These are phyloP conservation scores for Pythium plurisporium DNA, from an alignment of 352 stramenopile species.

Conservation along the genomic window DNA sequence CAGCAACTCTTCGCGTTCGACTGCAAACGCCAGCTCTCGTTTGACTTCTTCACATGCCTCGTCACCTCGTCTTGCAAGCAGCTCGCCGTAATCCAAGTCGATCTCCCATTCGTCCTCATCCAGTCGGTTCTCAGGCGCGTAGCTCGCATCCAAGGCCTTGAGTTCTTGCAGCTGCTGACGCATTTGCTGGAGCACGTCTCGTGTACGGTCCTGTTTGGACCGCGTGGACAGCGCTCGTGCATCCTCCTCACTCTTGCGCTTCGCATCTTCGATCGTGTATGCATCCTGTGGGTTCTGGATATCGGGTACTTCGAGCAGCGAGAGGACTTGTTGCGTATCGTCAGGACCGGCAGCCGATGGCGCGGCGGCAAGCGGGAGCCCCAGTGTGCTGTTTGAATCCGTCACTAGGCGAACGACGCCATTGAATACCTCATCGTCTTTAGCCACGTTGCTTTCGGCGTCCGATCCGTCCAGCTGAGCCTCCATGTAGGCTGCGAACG, in stretches of 20 bases:
- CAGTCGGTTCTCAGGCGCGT: slow-evolving; percentile 51
- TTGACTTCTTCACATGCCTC: slow-evolving; percentile 86
- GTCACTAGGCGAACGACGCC: slow-evolving; percentile 45
- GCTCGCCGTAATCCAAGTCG: slow-evolving; percentile 82
- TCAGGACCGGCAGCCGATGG: slow-evolving; percentile 9
- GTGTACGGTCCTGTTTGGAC: slow-evolving; percentile 87
- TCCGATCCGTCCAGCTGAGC: slow-evolving; percentile 22
- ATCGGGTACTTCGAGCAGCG: slow-evolving; percentile 55
- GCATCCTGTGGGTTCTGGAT: slow-evolving; percentile 60
- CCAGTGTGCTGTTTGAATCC: slow-evolving; percentile 35
- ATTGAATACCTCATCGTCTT: slow-evolving; percentile 49
- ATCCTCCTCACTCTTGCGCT: slow-evolving; percentile 89
- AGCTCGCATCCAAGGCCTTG: slow-evolving; percentile 47
- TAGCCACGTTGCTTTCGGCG: slow-evolving; percentile 17
- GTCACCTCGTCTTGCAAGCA: slow-evolving; percentile 59
- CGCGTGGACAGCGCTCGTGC: slow-evolving; percentile 41
- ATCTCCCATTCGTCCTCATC: slow-evolving; percentile 81
- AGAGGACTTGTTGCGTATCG: slow-evolving; percentile 16
- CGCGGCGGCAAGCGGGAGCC: slow-evolving; percentile 16
- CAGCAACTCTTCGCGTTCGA: slow-evolving; percentile 76
- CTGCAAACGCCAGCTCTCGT: slow-evolving; percentile 74
- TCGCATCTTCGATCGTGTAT: slow-evolving; percentile 92
- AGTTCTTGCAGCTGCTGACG: slow-evolving; percentile 72
- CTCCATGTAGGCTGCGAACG: slow-evolving; percentile 70
- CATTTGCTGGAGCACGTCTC: slow-evolving; percentile 80